These are phyloP conservation scores for Exophiala xenobiotica DNA, from an alignment of 2,329 filamentous ascomycete species.

Conservation along the genomic window DNA sequence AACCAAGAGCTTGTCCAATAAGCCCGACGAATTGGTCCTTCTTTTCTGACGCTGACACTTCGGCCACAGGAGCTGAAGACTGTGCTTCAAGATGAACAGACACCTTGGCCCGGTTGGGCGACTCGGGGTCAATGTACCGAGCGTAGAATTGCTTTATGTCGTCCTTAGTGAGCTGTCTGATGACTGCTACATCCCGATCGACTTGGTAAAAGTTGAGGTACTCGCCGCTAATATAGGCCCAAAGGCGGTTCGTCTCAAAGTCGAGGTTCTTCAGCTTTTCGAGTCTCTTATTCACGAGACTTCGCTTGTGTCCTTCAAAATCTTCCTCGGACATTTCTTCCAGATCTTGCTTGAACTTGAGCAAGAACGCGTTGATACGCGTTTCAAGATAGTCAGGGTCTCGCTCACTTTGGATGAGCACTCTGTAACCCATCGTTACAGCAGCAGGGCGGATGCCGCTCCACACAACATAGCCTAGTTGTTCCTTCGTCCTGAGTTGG, in stretches of 20 bases:
- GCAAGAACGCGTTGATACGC: conserved; percentile 82
- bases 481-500: conserved; percentile 88
- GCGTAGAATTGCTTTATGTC: conserved; percentile 80
- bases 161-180: conserved; percentile 72
- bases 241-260: conserved; percentile 79
- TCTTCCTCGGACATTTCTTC: conserved; percentile 75
- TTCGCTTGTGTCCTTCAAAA: conserved; percentile 88
- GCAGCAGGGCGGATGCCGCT: conserved; percentile 69
- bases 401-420: conserved; percentile 91
- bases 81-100: conserved; percentile 82
- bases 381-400: conserved; percentile 79
- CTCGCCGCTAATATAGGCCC: conserved; percentile 80
- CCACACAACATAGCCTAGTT: conserved; percentile 95
- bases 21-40: conserved; percentile 45
- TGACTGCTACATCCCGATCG: conserved; percentile 71
- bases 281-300: conserved; percentile 78
- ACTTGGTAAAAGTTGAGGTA: conserved; percentile 87
- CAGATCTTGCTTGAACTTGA: conserved; percentile 63
- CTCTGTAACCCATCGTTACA: conserved; percentile 81
- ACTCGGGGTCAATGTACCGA: conserved; percentile 71
- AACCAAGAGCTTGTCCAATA: conserved; percentile 48
- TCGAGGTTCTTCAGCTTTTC: conserved; percentile 92
- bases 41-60: conserved; percentile 41
- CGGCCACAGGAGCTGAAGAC: conserved; percentile 45
- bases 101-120: conserved; percentile 73